A percentile compares a stretch with the other conserved stretches of the same genome.
Conservation (phyloP, 2,329 filamentous ascomycete genomes). For the Myriangium duriaei region DNA sequence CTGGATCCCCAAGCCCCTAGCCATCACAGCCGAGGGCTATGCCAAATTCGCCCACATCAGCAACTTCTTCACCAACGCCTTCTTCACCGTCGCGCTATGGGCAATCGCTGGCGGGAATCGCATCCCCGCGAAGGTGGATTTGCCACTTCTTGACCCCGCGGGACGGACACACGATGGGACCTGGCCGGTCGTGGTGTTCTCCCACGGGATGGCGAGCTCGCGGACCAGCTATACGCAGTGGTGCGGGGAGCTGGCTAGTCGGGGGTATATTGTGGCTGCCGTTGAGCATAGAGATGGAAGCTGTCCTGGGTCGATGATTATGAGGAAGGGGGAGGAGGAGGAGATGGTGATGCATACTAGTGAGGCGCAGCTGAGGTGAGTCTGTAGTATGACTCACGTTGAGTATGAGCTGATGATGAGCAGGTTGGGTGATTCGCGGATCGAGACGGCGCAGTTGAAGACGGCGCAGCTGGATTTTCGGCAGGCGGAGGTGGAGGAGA, state of each 20-base stretch:
- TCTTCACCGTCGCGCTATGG: conserved; percentile 32
- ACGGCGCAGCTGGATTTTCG: conserved; percentile 31
- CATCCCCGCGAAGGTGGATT: conserved; percentile 33
- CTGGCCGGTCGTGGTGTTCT: conserved; percentile 34
- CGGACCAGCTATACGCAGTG: conserved; percentile 35
- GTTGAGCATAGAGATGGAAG: conserved; percentile 37
- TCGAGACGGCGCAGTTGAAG: conserved; percentile 21
- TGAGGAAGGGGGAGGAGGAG: conserved; percentile 21
- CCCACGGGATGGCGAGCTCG: conserved; percentile 35
- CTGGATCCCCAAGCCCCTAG: conserved; percentile 34
- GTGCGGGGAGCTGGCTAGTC: conserved; percentile 33
- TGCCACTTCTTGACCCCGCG: conserved; percentile 20
- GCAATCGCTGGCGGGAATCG: conserved; percentile 28
- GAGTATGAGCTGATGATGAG: conserved; percentile 25
- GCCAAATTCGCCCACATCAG: conserved; percentile 29
- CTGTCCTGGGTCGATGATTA: conserved; percentile 31
- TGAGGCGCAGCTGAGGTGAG: too few species aligned
- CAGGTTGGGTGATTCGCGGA: conserved; percentile 20
- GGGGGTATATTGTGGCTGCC: conserved; percentile 34
- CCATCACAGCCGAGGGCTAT: conserved; percentile 31
- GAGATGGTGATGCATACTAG: too few species aligned
- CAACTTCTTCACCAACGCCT: conserved; percentile 23
- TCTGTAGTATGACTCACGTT: too few species aligned
- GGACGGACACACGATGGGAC: conserved; percentile 16
- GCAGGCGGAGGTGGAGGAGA: conserved; percentile 34